Percentiles rank a stretch among this genome's conserved stretches.
Evolutionary conservation across 352 stramenopile species (phyloP).

Genomic region (Phytophthora podocarpi): DNA sequence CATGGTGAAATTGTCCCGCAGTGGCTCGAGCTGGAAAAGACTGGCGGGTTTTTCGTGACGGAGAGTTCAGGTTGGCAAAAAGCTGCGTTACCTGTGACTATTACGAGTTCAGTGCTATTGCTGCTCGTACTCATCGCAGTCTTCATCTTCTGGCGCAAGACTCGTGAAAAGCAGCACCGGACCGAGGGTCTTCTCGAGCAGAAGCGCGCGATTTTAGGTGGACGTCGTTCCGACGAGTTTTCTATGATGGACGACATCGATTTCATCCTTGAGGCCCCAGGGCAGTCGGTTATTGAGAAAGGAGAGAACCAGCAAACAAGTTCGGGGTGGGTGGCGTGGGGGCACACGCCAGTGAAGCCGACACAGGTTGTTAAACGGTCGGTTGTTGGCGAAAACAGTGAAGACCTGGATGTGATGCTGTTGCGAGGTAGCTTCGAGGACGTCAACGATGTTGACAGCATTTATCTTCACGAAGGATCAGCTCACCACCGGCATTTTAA

Average conservation of each 20-base stretch:
- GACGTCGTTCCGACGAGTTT: constrained; percentile 19
- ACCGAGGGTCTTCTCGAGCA: constrained; percentile 10
- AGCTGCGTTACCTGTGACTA: constrained; percentile 21
- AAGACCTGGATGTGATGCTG: constrained; percentile 14
- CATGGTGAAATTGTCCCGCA: constrained; percentile 41
- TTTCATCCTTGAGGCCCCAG: constrained; percentile 29
- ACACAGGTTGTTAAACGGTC: constrained; percentile 2
- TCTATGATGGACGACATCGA: constrained; percentile 34
- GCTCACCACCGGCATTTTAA: constrained; percentile 3
- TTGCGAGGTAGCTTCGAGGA: constrained; percentile 16
- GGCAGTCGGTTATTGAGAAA: constrained; percentile 18
- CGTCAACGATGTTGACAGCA: background rate
- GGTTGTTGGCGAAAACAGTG: background rate
- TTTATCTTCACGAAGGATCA: constrained; percentile 16
- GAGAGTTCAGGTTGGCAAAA: constrained; percentile 25
- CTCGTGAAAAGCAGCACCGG: constrained; percentile 8
- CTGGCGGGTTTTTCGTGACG: background rate
- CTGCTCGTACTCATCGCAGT: constrained; percentile 10
- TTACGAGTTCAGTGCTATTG: constrained; percentile 20
- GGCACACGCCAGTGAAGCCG: constrained; percentile 1
- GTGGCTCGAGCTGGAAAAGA: constrained; percentile 43
- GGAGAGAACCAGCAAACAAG: constrained; percentile 1
- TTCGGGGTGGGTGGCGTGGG: constrained; percentile 26
- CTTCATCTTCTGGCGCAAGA: constrained; percentile 22
- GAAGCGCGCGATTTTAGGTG: constrained; percentile 31